phyloP scores from a whole-genome alignment of 176 grass and related monocot species.

The Hyparrhenia diplandra region DNA sequence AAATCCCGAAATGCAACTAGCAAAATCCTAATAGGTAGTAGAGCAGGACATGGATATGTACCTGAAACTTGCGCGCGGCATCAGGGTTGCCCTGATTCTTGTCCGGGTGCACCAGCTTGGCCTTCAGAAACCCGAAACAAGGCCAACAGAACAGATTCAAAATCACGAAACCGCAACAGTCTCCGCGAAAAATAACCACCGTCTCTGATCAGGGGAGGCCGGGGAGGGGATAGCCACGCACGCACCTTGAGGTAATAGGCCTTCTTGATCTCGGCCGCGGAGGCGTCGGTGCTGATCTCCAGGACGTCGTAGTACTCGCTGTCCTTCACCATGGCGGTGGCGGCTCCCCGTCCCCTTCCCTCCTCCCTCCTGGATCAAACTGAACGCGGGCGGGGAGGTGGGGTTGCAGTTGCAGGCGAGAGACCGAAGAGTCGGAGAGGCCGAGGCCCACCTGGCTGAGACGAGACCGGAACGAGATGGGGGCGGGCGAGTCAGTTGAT shows the following conservation, averaged over 20 bases:
- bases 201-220: neutral
- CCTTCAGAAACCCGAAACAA: slow-evolving; percentile 34
- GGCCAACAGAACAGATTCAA: neutral
- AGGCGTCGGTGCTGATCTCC: slow-evolving; percentile 71
- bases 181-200: neutral
- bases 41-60: neutral
- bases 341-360: no score
- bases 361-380: neutral
- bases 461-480: neutral
- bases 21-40: neutral
- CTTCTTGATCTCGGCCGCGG: slow-evolving; percentile 87
- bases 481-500: slow-evolving; percentile 7
- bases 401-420: neutral
- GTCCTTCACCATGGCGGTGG: slow-evolving; percentile 56
- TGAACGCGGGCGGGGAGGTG: neutral
- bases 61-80: slow-evolving; percentile 75
- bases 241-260: slow-evolving; percentile 89
- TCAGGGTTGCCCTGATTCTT: slow-evolving; percentile 80
- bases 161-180: neutral
- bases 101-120: slow-evolving; percentile 80
- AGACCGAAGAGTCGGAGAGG: neutral
- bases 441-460: neutral
- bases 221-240: neutral
- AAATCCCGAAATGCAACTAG: neutral
- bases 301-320: slow-evolving; percentile 70